phyloP scores from a whole-genome alignment of 2,329 filamentous ascomycete species.

The Sclerotinia spermophila region DNA sequence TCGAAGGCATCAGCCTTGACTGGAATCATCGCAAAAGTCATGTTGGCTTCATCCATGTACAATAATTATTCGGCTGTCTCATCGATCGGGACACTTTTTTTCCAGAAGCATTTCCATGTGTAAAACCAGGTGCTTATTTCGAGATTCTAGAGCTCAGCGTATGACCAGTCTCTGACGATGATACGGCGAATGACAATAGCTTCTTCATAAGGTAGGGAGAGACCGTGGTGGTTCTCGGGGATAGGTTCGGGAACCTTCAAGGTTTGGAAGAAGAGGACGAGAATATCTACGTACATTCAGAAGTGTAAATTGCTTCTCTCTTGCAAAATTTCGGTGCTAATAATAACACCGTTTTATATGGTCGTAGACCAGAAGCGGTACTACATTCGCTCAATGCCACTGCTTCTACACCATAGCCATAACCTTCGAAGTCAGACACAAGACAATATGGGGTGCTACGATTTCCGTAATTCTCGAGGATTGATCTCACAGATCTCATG shows the following conservation, averaged over 20 bases:
- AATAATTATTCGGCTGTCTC: slow-evolving; percentile 29
- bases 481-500: background rate
- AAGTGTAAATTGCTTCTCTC: background rate
- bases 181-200: slow-evolving; percentile 32
- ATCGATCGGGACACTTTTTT: slow-evolving; percentile 28
- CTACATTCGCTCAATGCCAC: background rate
- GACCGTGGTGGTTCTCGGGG: slow-evolving; percentile 41
- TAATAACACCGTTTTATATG: slow-evolving; percentile 23
- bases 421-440: background rate
- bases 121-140: slow-evolving; percentile 46
- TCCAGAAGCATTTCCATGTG: slow-evolving; percentile 24
- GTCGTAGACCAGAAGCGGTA: slow-evolving; percentile 28
- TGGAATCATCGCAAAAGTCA: slow-evolving; percentile 30
- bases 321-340: background rate
- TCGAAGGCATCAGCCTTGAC: slow-evolving; percentile 50
- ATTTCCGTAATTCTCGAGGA: too few species aligned
- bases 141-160: slow-evolving; percentile 46
- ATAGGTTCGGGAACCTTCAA: slow-evolving; percentile 39
- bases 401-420: background rate
- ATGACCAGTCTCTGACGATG: slow-evolving; percentile 39
- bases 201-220: slow-evolving; percentile 27
- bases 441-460: background rate
- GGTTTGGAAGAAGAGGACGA: slow-evolving; percentile 39
- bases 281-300: background rate
- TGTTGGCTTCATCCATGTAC: slow-evolving; percentile 33